Evolutionary conservation across 2,329 filamentous ascomycete species (phyloP).

Genomic region (Microsporum canis): DNA sequence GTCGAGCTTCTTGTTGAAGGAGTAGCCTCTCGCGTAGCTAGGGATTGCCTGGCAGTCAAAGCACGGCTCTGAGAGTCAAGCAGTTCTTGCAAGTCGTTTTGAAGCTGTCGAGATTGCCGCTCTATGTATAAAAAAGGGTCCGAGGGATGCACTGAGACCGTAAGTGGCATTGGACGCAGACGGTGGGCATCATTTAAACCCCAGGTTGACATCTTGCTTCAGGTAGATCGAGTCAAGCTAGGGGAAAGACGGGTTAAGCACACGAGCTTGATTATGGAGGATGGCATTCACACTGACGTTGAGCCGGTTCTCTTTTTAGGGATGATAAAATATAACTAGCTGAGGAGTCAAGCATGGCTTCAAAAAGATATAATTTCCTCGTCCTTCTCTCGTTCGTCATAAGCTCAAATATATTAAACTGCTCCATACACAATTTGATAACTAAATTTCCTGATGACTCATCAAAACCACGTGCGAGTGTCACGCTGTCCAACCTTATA

Average conservation of each 20-base stretch:
- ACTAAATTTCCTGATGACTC: no score
- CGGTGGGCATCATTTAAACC: background rate
- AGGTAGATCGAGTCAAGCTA: background rate
- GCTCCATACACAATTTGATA: no score
- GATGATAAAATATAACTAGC: no score
- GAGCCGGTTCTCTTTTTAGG: no score
- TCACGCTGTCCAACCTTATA: no score
- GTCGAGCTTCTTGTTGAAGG: constrained; percentile 38
- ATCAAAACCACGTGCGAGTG: no score
- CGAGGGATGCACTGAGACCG: constrained; percentile 23
- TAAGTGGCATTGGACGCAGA: constrained; percentile 22
- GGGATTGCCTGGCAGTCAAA: constrained; percentile 39
- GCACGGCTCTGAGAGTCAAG: constrained; percentile 52
- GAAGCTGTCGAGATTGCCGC: constrained; percentile 43
- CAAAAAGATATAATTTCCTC: no score
- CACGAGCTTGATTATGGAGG: background rate
- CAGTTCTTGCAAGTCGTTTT: constrained; percentile 47
- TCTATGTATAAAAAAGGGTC: constrained; percentile 41
- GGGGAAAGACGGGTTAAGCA: background rate
- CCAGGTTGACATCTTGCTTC: background rate
- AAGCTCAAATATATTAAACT: no score
- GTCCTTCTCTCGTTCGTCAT: no score
- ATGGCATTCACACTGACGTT: background rate
- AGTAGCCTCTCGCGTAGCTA: constrained; percentile 31
- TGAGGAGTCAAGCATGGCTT: no score